These are phyloP conservation scores for Macrolepiota dolichaula DNA, from an alignment of 768 basidiomycete species.

Conservation along the genomic window DNA sequence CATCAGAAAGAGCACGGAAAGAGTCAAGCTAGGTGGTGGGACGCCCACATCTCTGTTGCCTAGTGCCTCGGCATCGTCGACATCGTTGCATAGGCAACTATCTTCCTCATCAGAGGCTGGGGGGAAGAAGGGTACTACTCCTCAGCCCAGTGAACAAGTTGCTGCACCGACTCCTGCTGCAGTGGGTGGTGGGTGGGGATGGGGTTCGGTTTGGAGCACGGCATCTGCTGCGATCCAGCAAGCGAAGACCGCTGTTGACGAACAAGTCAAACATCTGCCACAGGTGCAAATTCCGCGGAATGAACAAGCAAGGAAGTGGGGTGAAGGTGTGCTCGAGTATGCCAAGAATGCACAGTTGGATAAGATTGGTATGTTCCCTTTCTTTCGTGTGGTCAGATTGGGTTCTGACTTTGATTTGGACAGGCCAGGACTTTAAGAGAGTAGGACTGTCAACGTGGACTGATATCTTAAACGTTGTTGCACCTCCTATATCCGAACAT, in stretches of 20 bases:
- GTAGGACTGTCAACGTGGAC: conserved; percentile 86
- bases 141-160: conserved; percentile 20
- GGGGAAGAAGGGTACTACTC: conserved; percentile 15
- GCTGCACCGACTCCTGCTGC: conserved; percentile 16
- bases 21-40: conserved; percentile 63
- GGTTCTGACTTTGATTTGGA: conserved; percentile 8
- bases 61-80: conserved; percentile 41
- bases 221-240: conserved; percentile 87
- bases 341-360: conserved; percentile 90
- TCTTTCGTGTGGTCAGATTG: neutral
- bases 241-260: conserved; percentile 85
- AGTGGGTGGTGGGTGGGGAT: conserved; percentile 56
- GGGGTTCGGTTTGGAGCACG: conserved; percentile 87
- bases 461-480: conserved; percentile 93
- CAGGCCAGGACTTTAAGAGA: conserved; percentile 87
- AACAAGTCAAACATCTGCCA: conserved; percentile 85
- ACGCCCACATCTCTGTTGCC: conserved; percentile 30
- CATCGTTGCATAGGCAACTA: conserved; percentile 28
- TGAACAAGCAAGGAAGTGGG: conserved; percentile 86
- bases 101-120: conserved; percentile 17
- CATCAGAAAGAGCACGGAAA: conserved; percentile 72
- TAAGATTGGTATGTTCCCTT: conserved; percentile 63
- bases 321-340: conserved; percentile 81
- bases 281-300: conserved; percentile 39
- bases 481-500: conserved; percentile 97